phyloP scores from a whole-genome alignment of 2,329 filamentous ascomycete genomes.

The Aspergillus texensis region DNA sequence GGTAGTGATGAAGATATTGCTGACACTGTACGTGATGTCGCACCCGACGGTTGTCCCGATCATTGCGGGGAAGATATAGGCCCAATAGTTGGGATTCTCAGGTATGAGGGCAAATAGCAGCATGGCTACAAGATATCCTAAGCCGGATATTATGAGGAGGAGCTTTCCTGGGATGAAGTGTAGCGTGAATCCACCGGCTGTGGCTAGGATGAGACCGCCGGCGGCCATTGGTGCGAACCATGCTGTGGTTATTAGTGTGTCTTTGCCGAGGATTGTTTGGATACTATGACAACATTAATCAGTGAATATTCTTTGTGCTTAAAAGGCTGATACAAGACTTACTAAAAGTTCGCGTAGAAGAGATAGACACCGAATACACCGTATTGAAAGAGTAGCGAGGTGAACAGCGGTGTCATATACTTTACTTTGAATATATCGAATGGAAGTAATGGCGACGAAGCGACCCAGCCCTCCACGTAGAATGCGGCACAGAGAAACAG shows the following conservation, averaged over 20 bases:
- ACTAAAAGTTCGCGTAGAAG: conserved; percentile 17
- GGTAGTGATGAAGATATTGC: conserved; percentile 15
- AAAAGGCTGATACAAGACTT: background rate
- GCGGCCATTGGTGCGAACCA: background rate
- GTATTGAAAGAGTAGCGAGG: conserved; percentile 10
- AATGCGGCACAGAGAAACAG: conserved; percentile 7
- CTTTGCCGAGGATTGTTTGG: background rate
- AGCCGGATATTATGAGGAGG: background rate
- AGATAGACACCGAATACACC: conserved; percentile 14
- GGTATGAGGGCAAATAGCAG: conserved; percentile 13
- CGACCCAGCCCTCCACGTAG: conserved; percentile 11
- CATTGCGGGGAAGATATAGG: conserved; percentile 13
- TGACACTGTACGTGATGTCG: conserved; percentile 15
- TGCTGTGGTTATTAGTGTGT: background rate
- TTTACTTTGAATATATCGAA: conserved; percentile 17
- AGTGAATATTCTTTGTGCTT: background rate
- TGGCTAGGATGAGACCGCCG: background rate
- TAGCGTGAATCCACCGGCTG: background rate
- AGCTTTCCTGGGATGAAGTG: background rate
- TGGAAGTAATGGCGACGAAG: background rate
- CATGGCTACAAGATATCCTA: conserved; percentile 5
- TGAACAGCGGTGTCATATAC: conserved; percentile 10
- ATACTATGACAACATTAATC: background rate
- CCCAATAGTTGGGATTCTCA: conserved; percentile 13
- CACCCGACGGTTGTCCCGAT: conserved; percentile 6